These are phyloP conservation scores for Aspergillus fumigatiaffinis DNA, from an alignment of 2,329 filamentous ascomycete genomes.

Conservation along the genomic window DNA sequence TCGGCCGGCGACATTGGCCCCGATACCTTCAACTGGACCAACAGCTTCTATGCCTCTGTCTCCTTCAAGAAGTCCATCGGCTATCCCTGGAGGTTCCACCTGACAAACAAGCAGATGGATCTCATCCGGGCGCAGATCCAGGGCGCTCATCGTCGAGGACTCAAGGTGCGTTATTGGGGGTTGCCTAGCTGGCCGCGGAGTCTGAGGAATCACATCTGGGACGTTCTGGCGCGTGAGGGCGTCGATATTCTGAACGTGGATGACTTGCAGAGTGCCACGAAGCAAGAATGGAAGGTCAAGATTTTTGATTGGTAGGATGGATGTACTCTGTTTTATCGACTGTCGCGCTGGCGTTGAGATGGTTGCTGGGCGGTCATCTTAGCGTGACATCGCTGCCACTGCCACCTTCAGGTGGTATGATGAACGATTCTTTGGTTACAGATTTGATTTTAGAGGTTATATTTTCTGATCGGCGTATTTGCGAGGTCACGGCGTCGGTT, in stretches of 20 bases:
- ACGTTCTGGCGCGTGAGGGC: constrained; percentile 50
- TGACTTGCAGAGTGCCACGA: constrained; percentile 49
- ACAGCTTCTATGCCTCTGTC: constrained; percentile 56
- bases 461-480: not conserved
- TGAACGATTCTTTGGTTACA: not conserved
- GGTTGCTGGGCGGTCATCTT: not conserved
- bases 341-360: not conserved
- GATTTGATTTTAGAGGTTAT: not conserved
- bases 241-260: constrained; percentile 58
- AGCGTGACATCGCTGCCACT: not conserved
- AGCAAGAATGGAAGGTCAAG: constrained; percentile 44
- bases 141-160: constrained; percentile 48
- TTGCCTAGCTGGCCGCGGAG: constrained; percentile 53
- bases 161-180: constrained; percentile 57
- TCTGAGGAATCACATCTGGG: constrained; percentile 54
- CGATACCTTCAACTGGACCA: constrained; percentile 45
- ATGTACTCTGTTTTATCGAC: not conserved
- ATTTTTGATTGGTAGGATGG: constrained; percentile 32
- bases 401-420: not conserved
- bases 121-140: constrained; percentile 50
- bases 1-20: constrained; percentile 31
- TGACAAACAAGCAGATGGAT: constrained; percentile 44
- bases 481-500: not conserved
- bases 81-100: constrained; percentile 46
- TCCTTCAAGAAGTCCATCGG: constrained; percentile 50